Evolutionary conservation across 1,284 basidiomycete species (phyloP).

Genomic region (Malassezia yamatoensis): DNA sequence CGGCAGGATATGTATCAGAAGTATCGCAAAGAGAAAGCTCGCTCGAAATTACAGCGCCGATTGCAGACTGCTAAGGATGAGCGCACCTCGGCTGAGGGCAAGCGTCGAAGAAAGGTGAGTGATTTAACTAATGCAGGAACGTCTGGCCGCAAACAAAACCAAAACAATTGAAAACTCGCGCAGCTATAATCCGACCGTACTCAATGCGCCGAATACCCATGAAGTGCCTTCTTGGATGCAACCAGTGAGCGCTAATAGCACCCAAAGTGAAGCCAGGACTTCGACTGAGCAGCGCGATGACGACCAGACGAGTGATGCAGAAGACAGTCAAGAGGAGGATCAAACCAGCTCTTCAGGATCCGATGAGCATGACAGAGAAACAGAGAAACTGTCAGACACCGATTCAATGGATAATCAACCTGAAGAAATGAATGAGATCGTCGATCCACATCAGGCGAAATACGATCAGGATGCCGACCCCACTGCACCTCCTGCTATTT

Average conservation of each 20-base stretch:
- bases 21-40: conserved; percentile 65
- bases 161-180: conserved; percentile 86
- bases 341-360: conserved; percentile 27
- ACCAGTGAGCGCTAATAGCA: neutral
- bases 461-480: conserved; percentile 34
- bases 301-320: conserved; percentile 4
- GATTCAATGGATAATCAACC: conserved; percentile 8
- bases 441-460: conserved; percentile 21
- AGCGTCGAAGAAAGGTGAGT: conserved; percentile 52
- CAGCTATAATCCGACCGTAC: conserved; percentile 72
- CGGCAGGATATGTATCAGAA: conserved; percentile 52
- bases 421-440: conserved; percentile 31
- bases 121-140: conserved; percentile 54
- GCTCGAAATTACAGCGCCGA: conserved; percentile 69
- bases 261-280: neutral
- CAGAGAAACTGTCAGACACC: neutral
- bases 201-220: conserved; percentile 44
- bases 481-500: conserved; percentile 31
- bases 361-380: conserved; percentile 23
- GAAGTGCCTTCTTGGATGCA: conserved; percentile 49
- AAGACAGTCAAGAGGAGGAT: conserved; percentile 23
- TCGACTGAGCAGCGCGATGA: neutral
- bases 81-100: conserved; percentile 57
- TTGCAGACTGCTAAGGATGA: conserved; percentile 54
- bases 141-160: conserved; percentile 72